phyloP scores from a whole-genome alignment of 2,329 filamentous ascomycete species.

The Aureobasidium sp. region DNA sequence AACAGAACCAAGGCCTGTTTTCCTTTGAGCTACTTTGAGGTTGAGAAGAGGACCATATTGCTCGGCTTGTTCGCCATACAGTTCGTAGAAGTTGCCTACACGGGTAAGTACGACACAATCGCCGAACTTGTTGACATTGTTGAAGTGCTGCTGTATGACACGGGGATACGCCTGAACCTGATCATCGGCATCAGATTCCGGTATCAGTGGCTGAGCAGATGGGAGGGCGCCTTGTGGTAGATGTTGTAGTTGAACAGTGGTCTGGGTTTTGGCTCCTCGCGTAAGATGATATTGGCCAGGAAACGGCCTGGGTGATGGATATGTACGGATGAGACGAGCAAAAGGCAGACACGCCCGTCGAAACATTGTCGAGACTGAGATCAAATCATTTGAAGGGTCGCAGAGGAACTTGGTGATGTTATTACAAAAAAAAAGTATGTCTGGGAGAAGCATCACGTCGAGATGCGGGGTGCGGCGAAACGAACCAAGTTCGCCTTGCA shows the following conservation, averaged over 20 bases:
- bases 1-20: constrained; percentile 69
- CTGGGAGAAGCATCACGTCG: neutral
- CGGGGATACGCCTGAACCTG: constrained; percentile 63
- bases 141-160: constrained; percentile 78
- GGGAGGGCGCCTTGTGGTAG: constrained; percentile 52
- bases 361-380: neutral
- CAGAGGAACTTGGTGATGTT: neutral
- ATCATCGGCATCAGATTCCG: constrained; percentile 37
- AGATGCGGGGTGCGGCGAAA: neutral
- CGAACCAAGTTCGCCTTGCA: too few species aligned
- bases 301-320: neutral
- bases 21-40: constrained; percentile 76
- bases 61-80: constrained; percentile 94
- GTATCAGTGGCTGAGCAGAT: constrained; percentile 30
- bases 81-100: constrained; percentile 93
- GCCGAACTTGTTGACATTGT: constrained; percentile 83
- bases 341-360: neutral
- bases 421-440: neutral
- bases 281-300: neutral
- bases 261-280: constrained; percentile 37
- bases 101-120: constrained; percentile 88
- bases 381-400: neutral
- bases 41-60: constrained; percentile 80
- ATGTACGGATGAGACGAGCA: neutral
- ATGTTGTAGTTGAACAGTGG: constrained; percentile 35